These are phyloP conservation scores for Decorospora gaudefroyi DNA, from an alignment of 2,329 filamentous ascomycete species.

Conservation along the genomic window DNA sequence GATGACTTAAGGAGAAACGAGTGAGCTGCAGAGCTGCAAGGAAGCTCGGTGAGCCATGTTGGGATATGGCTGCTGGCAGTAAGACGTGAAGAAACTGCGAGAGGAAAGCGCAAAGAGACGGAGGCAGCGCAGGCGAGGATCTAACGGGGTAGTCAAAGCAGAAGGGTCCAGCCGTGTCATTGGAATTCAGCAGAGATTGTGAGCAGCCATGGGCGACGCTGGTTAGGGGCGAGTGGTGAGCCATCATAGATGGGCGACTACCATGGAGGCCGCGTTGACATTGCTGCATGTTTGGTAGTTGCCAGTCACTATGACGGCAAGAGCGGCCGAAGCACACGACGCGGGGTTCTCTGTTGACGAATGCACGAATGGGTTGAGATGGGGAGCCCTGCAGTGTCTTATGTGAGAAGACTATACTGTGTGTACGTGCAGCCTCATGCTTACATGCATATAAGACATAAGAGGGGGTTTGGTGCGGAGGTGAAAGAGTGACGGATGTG, in stretches of 20 bases:
- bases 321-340: constrained; percentile 2
- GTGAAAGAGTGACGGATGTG: constrained; percentile 7
- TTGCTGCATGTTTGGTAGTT: constrained; percentile 8
- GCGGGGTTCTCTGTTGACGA: not conserved
- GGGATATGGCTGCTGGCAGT: constrained; percentile 15
- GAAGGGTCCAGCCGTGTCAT: constrained; percentile 26
- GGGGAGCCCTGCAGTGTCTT: no score
- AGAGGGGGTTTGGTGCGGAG: no score
- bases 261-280: constrained; percentile 15
- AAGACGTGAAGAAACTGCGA: constrained; percentile 16
- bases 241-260: constrained; percentile 5
- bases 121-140: constrained; percentile 9
- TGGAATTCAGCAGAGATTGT: constrained; percentile 22
- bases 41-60: constrained; percentile 16
- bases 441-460: no score
- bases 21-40: constrained; percentile 18
- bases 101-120: constrained; percentile 32
- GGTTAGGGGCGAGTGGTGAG: constrained; percentile 8
- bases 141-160: constrained; percentile 11
- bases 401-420: no score
- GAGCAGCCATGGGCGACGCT: constrained; percentile 12
- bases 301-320: constrained; percentile 18
- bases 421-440: no score
- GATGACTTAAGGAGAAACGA: constrained; percentile 37
- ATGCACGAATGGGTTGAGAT: not conserved